Evolutionary conservation across 768 basidiomycete species (phyloP).

Genomic region (Boletus tylopilopsis): DNA sequence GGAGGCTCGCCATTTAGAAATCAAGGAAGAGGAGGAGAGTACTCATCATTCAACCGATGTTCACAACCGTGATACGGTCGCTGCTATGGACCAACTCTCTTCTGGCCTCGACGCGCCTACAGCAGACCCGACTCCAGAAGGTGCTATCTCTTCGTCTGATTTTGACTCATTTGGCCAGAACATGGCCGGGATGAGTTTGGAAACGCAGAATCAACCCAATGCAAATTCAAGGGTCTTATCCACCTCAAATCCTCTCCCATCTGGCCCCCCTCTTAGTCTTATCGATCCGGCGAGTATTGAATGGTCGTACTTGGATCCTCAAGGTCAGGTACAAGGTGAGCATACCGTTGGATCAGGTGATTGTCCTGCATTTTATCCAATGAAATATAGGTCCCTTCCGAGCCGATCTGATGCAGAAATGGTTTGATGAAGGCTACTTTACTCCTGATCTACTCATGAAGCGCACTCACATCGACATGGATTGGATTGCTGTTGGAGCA

Average conservation of each 20-base stretch:
- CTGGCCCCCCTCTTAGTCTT: constrained; percentile 43
- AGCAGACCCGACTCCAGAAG: constrained; percentile 2
- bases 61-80: constrained; percentile 6
- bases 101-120: constrained; percentile 9
- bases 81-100: constrained; percentile 7
- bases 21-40: constrained; percentile 58
- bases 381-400: constrained; percentile 72
- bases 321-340: constrained; percentile 87
- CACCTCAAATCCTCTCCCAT: constrained; percentile 12
- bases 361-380: background rate
- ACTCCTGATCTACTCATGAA: constrained; percentile 78
- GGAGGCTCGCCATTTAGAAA: constrained; percentile 43
- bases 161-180: constrained; percentile 6
- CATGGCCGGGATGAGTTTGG: constrained; percentile 17
- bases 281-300: constrained; percentile 59
- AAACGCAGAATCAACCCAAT: constrained; percentile 6
- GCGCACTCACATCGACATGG: constrained; percentile 63
- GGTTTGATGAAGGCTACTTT: constrained; percentile 91
- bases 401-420: constrained; percentile 89
- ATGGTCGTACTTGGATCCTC: constrained; percentile 93
- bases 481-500: constrained; percentile 65
- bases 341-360: background rate
- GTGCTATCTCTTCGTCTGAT: constrained; percentile 10
- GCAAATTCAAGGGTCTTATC: constrained; percentile 5
- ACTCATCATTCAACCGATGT: constrained; percentile 2